Conservation (phyloP, 2,329 filamentous ascomycete genomes). For the Blastomyces gilchristii region DNA sequence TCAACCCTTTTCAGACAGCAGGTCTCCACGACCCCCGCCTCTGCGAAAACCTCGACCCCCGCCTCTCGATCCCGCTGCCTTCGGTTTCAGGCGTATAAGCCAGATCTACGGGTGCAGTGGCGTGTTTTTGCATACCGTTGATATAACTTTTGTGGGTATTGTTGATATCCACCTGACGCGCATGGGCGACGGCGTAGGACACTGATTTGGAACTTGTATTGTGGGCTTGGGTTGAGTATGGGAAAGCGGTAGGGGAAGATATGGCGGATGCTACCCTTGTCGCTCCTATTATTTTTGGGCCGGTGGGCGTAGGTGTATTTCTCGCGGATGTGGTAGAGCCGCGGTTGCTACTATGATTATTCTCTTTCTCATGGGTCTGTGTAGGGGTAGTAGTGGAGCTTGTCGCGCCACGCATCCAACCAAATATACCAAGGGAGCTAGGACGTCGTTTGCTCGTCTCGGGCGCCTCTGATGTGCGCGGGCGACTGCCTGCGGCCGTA, state of each 20-base stretch:
- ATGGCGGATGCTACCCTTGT: background rate
- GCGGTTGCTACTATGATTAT: background rate
- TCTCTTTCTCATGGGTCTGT: background rate
- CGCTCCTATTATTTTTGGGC: background rate
- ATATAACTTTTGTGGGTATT: background rate
- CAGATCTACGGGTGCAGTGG: background rate
- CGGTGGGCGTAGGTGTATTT: background rate
- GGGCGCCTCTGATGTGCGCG: slow-evolving; percentile 18
- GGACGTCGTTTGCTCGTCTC: slow-evolving; percentile 26
- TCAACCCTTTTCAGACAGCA: background rate
- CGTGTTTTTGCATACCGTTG: background rate
- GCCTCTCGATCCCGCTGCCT: background rate
- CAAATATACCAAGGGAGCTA: slow-evolving; percentile 29
- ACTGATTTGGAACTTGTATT: background rate
- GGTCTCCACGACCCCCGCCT: slow-evolving; percentile 12
- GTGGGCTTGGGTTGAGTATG: background rate
- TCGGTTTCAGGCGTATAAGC: background rate
- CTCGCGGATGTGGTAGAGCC: background rate
- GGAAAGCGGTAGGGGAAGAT: background rate
- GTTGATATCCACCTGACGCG: background rate
- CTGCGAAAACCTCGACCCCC: slow-evolving; percentile 16
- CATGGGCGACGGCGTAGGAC: background rate
- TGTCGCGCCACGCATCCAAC: slow-evolving; percentile 30
- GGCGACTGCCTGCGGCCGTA: background rate
- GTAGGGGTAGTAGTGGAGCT: background rate